Percentiles rank a stretch among this genome's conserved stretches.
Conservation (phyloP, 768 basidiomycete genomes). For the Rhodocollybia butyracea region DNA sequence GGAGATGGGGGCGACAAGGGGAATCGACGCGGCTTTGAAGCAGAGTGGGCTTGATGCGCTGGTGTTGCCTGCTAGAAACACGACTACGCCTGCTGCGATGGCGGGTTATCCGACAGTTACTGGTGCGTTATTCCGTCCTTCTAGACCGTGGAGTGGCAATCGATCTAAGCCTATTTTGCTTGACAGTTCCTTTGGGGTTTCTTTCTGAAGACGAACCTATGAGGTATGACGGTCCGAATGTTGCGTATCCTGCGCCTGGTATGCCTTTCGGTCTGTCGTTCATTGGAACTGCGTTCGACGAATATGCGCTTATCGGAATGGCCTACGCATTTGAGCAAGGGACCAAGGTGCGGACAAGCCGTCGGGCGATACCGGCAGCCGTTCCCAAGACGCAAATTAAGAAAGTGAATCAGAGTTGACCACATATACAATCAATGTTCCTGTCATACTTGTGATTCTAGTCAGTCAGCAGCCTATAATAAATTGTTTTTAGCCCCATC, state of each 20-base stretch:
- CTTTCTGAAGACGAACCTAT: constrained; percentile 45
- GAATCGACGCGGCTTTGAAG: constrained; percentile 52
- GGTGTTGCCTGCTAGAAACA: constrained; percentile 42
- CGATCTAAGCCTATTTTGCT: too few relatives aligned
- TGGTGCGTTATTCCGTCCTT: too few relatives aligned
- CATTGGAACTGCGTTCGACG: constrained; percentile 59
- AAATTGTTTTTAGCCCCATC: too few relatives aligned
- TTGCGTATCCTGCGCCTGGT: constrained; percentile 49
- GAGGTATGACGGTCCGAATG: constrained; percentile 32
- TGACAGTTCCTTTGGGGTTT: constrained; percentile 57
- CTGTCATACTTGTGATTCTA: too few relatives aligned
- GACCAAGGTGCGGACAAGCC: constrained; percentile 47
- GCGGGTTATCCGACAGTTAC: constrained; percentile 68
- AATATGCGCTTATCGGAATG: constrained; percentile 52
- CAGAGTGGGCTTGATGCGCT: constrained; percentile 48
- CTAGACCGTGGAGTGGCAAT: too few relatives aligned
- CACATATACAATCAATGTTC: too few relatives aligned
- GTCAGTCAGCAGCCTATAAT: too few relatives aligned
- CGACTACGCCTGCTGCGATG: constrained; percentile 45
- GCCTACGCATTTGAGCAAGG: constrained; percentile 67
- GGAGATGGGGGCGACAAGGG: constrained; percentile 30
- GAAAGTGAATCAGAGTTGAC: too few relatives aligned
- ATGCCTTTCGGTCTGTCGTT: constrained; percentile 64
- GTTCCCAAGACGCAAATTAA: constrained; percentile 60
- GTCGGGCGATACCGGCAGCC: constrained; percentile 48